phyloP scores from a whole-genome alignment of 352 stramenopile genomes.

The Globisporangium canariense region DNA sequence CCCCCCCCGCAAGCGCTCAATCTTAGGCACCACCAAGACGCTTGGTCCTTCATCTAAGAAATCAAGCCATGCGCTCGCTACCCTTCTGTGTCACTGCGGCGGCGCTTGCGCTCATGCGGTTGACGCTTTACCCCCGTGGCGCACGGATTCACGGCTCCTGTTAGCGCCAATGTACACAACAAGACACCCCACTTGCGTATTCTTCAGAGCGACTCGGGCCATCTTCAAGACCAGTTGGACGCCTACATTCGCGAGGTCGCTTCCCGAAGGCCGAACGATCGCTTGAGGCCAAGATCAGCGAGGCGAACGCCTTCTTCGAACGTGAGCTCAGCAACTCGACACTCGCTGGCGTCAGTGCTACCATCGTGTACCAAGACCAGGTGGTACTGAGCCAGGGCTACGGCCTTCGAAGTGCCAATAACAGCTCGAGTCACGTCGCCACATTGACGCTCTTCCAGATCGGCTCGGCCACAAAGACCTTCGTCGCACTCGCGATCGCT shows the following conservation, averaged over 20 bases:
- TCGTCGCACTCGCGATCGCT: slow-evolving; percentile 38
- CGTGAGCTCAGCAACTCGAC: slow-evolving; percentile 30
- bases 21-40: too few relatives aligned
- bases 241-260: slow-evolving; percentile 23
- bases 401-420: slow-evolving; percentile 31
- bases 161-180: too few relatives aligned
- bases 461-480: slow-evolving; percentile 64
- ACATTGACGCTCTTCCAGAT: slow-evolving; percentile 61
- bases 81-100: too few relatives aligned
- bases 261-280: not conserved
- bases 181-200: too few relatives aligned
- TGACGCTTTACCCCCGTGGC: too few relatives aligned
- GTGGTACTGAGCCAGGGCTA: slow-evolving; percentile 41
- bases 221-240: slow-evolving; percentile 28
- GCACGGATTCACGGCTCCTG: too few relatives aligned
- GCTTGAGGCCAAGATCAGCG: slow-evolving; percentile 30
- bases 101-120: too few relatives aligned
- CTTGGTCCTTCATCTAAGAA: too few relatives aligned
- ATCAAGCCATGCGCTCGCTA: too few relatives aligned
- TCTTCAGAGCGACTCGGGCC: not conserved
- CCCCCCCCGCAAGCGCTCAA: too few relatives aligned
- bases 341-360: slow-evolving; percentile 35
- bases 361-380: slow-evolving; percentile 53
- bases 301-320: slow-evolving; percentile 39
- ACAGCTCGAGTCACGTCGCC: slow-evolving; percentile 30